Percentiles rank a stretch among this genome's conserved stretches.
phyloP scores from a whole-genome alignment of 139 green algal species.

The Closterium sp. region DNA sequence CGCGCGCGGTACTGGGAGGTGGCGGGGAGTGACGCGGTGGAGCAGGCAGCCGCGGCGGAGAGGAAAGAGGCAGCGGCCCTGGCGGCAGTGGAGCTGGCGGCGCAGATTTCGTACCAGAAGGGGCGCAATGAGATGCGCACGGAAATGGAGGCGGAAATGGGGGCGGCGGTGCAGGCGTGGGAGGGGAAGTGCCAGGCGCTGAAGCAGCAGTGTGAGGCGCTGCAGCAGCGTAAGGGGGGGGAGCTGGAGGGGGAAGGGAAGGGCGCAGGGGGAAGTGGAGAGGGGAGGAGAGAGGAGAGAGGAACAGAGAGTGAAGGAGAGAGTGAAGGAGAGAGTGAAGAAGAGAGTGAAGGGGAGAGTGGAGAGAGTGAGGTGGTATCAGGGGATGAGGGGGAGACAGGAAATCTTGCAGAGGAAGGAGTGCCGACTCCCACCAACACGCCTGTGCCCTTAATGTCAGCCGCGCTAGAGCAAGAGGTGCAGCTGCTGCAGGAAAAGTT shows the following conservation, averaged over 20 bases:
- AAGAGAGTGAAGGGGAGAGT: background rate
- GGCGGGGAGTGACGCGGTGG: background rate
- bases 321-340: background rate
- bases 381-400: background rate
- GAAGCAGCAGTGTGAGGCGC: background rate
- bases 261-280: background rate
- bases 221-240: background rate
- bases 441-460: background rate
- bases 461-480: background rate
- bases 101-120: background rate
- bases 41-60: background rate
- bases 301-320: background rate
- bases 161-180: background rate
- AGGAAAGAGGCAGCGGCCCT: background rate
- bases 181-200: background rate
- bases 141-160: background rate
- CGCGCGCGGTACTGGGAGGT: background rate
- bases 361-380: background rate
- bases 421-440: background rate
- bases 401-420: background rate
- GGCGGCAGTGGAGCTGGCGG: background rate
- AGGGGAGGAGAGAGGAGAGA: background rate
- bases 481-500: background rate
- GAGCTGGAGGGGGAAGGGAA: background rate
- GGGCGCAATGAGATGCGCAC: background rate